Evolutionary conservation across 257 asterid species (phyloP), one percentile per base, ranked within the genome.

Genomic region (Plectranthus barbatus): DNA sequence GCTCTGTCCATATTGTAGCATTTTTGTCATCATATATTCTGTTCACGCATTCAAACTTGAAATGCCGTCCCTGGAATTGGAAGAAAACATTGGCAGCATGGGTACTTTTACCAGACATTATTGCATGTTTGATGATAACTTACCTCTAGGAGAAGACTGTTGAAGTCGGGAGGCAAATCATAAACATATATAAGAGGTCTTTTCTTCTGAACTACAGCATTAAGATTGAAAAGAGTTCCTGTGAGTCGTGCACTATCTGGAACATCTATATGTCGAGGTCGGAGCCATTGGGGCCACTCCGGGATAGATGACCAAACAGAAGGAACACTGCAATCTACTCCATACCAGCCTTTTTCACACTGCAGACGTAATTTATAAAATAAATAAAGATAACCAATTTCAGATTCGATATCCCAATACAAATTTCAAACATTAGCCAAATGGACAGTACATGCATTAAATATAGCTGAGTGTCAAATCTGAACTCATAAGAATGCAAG

Each of bases 331-430:
- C 99, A 93, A 78, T 93, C 99, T 60, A 73, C 84, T 65, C 99
- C 99, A 18, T 83, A 87, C 99, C 99, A 93, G 39, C 97, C 95
- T 9, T 62, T 86, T 24, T 73, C 76, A 74, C 99, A 93, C 99
- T 93, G 79, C 78, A 81, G 66, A 55, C 74, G 18, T 21, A n/a
- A n/a, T n/a, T n/a, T n/a, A n/a, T n/a, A n/a, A n/a, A n/a, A n/a
- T 14, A 45, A 40, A 47, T 7, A 13, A 66, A 55, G 18, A 13
- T 29, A 59, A 10, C 53, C 44, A 31, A 21, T 6, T 19, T 17
- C 10, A 37, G 23, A 29, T 54, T n/a, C n/a, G n/a, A 54, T 54
- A 10, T 17, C 7, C 14, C 13, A 12, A 10, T n/a, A n/a, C n/a
- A 39, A 19, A 10, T 10, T 56, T 31, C 46, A 9, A 36, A 39